Conservation (phyloP, 345 rosid genomes). For the Ceriops zippeliana region DNA sequence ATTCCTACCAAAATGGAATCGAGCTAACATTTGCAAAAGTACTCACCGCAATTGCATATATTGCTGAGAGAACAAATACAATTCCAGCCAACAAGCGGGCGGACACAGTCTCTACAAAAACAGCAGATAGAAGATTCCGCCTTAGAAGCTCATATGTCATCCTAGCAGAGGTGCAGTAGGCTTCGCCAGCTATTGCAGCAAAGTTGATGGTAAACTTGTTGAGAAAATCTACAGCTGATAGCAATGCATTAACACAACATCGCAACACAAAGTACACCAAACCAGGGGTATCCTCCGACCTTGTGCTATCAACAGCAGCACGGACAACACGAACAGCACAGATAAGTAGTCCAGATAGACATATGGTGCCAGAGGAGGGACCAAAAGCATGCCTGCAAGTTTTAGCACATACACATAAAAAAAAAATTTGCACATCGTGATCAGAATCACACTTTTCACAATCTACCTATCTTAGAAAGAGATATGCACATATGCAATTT, state of each 20-base stretch:
- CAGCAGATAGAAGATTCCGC: slow-evolving; percentile 89
- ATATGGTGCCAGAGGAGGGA: slow-evolving; percentile 79
- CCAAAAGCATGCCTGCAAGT: slow-evolving; percentile 80
- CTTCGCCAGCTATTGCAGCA: slow-evolving; percentile 86
- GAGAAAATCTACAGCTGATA: slow-evolving; percentile 66
- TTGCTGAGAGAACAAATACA: slow-evolving; percentile 64
- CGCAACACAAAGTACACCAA: slow-evolving; percentile 53
- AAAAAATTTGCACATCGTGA: background rate
- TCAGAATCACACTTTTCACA: background rate
- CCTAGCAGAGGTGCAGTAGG: slow-evolving; percentile 80
- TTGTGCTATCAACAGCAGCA: slow-evolving; percentile 71
- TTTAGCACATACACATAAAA: slow-evolving; percentile 12
- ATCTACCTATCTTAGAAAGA: too few relatives aligned
- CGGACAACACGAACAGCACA: slow-evolving; percentile 73
- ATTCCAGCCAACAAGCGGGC: slow-evolving; percentile 72
- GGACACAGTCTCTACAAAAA: slow-evolving; percentile 81
- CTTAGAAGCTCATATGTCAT: slow-evolving; percentile 86
- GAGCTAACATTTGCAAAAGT: background rate
- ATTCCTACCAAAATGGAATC: background rate
- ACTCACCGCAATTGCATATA: slow-evolving; percentile 74
- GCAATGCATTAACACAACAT: slow-evolving; percentile 60
- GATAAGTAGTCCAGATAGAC: slow-evolving; percentile 82
- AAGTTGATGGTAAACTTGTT: slow-evolving; percentile 94
- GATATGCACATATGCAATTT: too few relatives aligned
- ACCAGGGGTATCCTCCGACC: slow-evolving; percentile 66